These are phyloP conservation scores for Alloteropsis semialata DNA, from an alignment of 176 grass and related monocot species.

Conservation along the genomic window DNA sequence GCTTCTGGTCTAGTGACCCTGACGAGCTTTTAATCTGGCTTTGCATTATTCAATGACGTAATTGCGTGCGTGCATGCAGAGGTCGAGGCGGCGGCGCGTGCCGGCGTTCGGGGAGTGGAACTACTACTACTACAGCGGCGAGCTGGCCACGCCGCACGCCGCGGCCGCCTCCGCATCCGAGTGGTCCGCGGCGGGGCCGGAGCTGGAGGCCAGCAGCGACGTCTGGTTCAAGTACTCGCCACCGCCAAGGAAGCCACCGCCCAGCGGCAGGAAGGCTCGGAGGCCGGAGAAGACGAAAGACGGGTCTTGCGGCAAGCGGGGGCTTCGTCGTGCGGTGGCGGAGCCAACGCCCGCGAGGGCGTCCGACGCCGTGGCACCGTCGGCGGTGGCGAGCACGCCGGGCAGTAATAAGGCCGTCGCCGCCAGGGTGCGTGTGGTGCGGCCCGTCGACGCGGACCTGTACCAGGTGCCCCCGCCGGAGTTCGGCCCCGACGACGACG, in stretches of 20 bases:
- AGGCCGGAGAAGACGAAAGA: neutral
- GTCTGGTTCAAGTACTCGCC: constrained; percentile 43
- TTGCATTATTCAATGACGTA: neutral
- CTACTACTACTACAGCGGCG: constrained; percentile 31
- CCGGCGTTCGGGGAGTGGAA: constrained; percentile 52
- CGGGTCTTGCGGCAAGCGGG: neutral
- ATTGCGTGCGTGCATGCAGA: neutral
- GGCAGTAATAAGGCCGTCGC: neutral
- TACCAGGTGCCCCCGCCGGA: constrained; percentile 38
- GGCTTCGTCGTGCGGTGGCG: neutral
- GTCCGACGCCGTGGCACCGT: neutral
- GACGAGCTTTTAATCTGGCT: neutral
- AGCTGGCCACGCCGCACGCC: neutral
- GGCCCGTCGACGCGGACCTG: constrained; percentile 26
- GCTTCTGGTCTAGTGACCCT: neutral
- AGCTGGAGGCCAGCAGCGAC: constrained; percentile 37
- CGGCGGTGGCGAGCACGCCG: neutral
- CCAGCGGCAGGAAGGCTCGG: neutral
- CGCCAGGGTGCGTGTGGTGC: neutral
- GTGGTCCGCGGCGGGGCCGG: neutral
- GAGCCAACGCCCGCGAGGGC: neutral
- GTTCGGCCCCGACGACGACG: neutral
- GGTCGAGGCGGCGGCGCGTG: constrained; percentile 30
- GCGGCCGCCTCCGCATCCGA: neutral
- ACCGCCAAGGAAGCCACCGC: neutral